Evolutionary conservation across 805 yeast genomes (phyloP).

Genomic region (Wickerhamiella shivajii): DNA sequence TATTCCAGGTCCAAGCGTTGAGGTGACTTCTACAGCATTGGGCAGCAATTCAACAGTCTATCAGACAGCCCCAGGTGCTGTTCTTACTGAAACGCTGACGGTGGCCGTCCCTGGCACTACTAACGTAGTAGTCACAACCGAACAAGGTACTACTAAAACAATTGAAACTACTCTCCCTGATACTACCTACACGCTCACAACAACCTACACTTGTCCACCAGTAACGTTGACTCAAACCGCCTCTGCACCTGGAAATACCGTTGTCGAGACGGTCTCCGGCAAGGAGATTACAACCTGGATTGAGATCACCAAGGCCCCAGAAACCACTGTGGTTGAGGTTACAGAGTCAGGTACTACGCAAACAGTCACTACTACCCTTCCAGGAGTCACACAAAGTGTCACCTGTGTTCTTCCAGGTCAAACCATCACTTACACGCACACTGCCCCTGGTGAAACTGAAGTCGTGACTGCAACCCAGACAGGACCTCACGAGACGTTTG

Average conservation of each 20-base stretch:
- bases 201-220: conserved; percentile 2
- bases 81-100: conserved; percentile 3
- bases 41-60: conserved; percentile 4
- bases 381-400: conserved; percentile 1
- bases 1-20: conserved; percentile 4
- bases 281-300: conserved; percentile 2
- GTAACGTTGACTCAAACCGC: conserved; percentile 4
- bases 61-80: conserved; percentile 4
- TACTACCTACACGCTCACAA: conserved; percentile 2
- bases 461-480: conserved; percentile 1
- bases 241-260: background rate
- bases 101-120: conserved; percentile 2
- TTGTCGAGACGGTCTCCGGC: conserved; percentile 2
- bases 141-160: conserved; percentile 6
- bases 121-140: conserved; percentile 1
- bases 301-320: background rate
- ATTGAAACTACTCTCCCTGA: conserved; percentile 6
- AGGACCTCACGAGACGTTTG: background rate
- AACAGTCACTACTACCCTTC: conserved; percentile 2
- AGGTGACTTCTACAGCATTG: conserved; percentile 3
- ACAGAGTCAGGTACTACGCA: conserved; percentile 5
- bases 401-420: conserved; percentile 4
- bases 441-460: conserved; percentile 2
- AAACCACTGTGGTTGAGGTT: conserved; percentile 1
- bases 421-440: conserved; percentile 3